Evolutionary conservation across 192 early-diverging fungal genomes (phyloP), one percentile per base, ranked within the genome.

Genomic region (Coemansia sp.): DNA sequence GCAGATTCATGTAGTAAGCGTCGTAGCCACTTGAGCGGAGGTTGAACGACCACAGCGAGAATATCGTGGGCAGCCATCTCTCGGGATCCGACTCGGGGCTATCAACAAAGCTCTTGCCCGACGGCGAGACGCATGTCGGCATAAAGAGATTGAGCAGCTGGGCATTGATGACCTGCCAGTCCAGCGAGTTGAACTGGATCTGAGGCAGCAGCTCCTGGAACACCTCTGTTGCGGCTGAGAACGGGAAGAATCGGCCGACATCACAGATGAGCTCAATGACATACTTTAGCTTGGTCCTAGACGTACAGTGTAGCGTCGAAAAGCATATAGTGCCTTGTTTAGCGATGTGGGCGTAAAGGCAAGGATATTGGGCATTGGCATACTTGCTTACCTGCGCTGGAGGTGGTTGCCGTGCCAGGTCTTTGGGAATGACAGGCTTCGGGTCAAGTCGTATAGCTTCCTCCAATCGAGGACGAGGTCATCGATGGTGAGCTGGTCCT

Each of bases 21-120:
- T 93, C 91, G 64, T 88, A 89, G 1, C 84, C 76, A 6, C 73
- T 67, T 6, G 84, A 86, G 37, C 83, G 79, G 14, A 85, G 85
- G n/a, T 87, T 80, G 40, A 90, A 83, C 9, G 89, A 90, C 94
- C 94, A 96, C 11, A 97, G 70, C 45, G 89, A 84, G 64, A 97
- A 95, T 9, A 95, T 68, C 9, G 91, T 93, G 24, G 94, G 92
- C 25, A 97, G 70, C 88, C 93, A 94, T 7, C 74, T 74, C 53
- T 82, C 75, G 10, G 87, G 85, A 32, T 67, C 65, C 7, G 60
- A 56, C 15, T 56, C 46, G 24, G 73, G 70, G 53, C 54, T 62
- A n/a, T 65, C 36, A 29, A 41, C 36, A 36, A 74, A 59, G 46
- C 25, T 9, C 6, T 35, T 41, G 32, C 19, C 54, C 29, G 20